These are phyloP conservation scores for Ophiostoma sp. DNA, from an alignment of 2,329 filamentous ascomycete species.

Conservation along the genomic window DNA sequence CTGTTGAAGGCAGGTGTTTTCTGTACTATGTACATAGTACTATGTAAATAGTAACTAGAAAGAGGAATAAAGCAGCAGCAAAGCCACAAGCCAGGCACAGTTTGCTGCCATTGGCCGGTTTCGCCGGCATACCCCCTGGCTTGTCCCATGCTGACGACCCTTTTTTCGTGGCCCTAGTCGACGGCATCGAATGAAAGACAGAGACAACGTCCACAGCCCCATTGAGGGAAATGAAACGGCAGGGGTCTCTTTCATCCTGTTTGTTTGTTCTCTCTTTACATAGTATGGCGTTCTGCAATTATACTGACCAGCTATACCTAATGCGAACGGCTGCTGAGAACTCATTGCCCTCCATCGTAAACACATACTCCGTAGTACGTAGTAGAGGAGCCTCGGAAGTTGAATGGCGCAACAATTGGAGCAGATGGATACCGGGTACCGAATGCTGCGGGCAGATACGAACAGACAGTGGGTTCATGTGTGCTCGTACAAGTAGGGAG, in stretches of 20 bases:
- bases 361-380: no score
- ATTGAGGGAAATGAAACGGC: background rate
- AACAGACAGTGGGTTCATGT: background rate
- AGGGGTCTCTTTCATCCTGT: constrained; percentile 5
- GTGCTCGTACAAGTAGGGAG: background rate
- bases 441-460: background rate
- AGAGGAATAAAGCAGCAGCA: constrained; percentile 1
- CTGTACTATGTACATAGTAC: no score
- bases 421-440: background rate
- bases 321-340: background rate
- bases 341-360: no score
- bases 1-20: background rate
- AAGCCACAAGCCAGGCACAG: constrained; percentile 2
- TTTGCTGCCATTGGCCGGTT: background rate
- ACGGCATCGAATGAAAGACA: background rate
- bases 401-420: background rate
- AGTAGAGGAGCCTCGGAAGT: background rate
- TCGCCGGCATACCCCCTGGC: background rate
- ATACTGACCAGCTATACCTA: background rate
- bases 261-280: background rate
- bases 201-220: constrained; percentile 5
- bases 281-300: background rate
- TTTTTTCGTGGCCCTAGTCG: background rate
- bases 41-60: no score
- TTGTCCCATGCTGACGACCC: constrained; percentile 2